A percentile compares a stretch with the other conserved stretches of the same genome.
These are phyloP conservation scores for Backusella macrospora DNA, from an alignment of 192 early-diverging fungal genomes.

Conservation along the genomic window DNA sequence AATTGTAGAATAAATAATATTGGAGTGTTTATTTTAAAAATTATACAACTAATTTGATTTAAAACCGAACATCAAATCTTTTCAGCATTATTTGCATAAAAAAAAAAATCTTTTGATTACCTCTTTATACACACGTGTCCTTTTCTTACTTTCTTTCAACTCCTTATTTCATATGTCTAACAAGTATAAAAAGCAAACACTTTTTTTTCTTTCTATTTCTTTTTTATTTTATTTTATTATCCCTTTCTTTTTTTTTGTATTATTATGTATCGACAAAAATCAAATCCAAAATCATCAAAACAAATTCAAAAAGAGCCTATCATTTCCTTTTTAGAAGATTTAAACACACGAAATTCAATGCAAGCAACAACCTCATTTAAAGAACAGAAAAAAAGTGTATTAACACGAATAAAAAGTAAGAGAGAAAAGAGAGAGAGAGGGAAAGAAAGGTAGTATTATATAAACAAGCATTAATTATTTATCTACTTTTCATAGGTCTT, in stretches of 20 bases:
- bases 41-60: conserved; percentile 11
- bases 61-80: conserved; percentile 8
- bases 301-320: background rate
- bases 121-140: background rate
- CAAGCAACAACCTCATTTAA: background rate
- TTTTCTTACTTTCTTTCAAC: background rate
- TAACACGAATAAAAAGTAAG: background rate
- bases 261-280: conserved; percentile 4
- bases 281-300: background rate
- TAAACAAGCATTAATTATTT: too few relatives aligned
- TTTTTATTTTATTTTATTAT: background rate
- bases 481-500: background rate
- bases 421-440: background rate
- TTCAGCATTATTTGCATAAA: conserved; percentile 10
- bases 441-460: too few relatives aligned
- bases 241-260: background rate
- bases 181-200: conserved; percentile 6
- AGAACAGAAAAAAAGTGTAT: background rate
- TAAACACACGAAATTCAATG: conserved; percentile 7
- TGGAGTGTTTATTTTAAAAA: background rate
- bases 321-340: background rate
- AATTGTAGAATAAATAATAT: background rate
- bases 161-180: background rate
- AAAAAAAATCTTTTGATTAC: background rate
- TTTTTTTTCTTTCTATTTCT: background rate